Conservation (phyloP, 2,329 filamentous ascomycete genomes). For the Coniochaeta ligniaria region DNA sequence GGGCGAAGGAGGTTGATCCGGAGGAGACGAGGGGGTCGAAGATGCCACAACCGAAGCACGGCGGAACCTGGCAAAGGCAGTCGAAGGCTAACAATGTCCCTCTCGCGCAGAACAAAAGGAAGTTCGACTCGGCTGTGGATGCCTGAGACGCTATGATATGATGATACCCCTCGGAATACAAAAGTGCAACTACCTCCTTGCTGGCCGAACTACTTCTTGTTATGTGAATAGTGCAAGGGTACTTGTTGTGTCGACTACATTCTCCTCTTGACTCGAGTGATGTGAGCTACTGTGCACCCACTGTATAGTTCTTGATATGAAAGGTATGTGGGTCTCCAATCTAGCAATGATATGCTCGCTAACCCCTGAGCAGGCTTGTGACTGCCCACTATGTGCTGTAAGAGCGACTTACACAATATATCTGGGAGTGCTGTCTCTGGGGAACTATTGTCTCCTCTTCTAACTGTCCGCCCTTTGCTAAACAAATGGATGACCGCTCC, state of each 20-base stretch:
- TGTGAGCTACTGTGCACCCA: not conserved
- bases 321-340: not conserved
- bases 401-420: not conserved
- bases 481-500: not conserved
- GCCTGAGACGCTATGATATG: not conserved
- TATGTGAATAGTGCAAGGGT: not conserved
- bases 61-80: constrained; percentile 4
- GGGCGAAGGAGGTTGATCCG: constrained; percentile 44
- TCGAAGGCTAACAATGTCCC: constrained; percentile 3
- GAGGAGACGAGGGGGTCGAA: constrained; percentile 25
- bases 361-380: not conserved
- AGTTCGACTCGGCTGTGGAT: not conserved
- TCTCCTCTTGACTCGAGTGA: not conserved
- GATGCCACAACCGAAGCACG: constrained; percentile 19
- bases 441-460: not conserved
- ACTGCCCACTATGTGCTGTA: not conserved
- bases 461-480: not conserved
- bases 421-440: not conserved
- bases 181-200: not conserved
- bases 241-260: not conserved
- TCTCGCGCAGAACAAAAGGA: not conserved
- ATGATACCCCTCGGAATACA: not conserved
- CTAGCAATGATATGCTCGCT: not conserved
- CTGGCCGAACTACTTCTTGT: not conserved
- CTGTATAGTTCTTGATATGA: not conserved